Evolutionary conservation across 2,329 filamentous ascomycete species (phyloP).

Genomic region (Pyrenochaeta sp.): DNA sequence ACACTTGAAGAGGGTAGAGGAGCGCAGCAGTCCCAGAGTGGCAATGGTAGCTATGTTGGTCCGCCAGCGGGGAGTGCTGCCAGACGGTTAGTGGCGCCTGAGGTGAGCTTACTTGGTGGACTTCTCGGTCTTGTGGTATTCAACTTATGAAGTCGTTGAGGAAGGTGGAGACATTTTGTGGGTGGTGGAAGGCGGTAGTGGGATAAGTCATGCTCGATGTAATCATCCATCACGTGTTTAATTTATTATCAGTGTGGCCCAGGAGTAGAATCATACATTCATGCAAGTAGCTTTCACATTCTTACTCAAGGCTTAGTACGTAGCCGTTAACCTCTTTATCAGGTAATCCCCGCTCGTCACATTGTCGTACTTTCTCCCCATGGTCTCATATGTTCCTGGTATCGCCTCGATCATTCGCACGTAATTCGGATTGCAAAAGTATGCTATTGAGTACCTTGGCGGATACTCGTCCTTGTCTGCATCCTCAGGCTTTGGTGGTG

Average conservation of each 20-base stretch:
- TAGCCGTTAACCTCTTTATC: conserved; percentile 78
- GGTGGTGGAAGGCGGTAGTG: too few relatives aligned
- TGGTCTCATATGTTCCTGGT: conserved; percentile 75
- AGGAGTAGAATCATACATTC: background rate
- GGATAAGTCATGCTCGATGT: background rate
- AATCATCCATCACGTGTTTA: background rate
- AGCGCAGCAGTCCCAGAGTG: background rate
- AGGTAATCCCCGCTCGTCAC: conserved; percentile 85
- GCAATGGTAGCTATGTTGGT: background rate
- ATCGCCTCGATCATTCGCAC: conserved; percentile 79
- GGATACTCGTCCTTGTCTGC: conserved; percentile 69
- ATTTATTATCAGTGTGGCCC: background rate
- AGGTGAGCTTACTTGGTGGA: background rate
- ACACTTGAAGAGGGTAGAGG: conserved; percentile 11
- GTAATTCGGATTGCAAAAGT: conserved; percentile 90
- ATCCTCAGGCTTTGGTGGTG: conserved; percentile 62
- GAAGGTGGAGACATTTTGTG: too few relatives aligned
- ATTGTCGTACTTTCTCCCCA: conserved; percentile 79
- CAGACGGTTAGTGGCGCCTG: background rate
- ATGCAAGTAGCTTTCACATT: background rate
- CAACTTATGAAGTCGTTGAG: background rate
- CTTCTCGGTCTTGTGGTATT: background rate
- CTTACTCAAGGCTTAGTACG: conserved; percentile 52
- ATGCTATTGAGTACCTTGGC: conserved; percentile 83
- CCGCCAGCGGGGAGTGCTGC: background rate